A percentile compares a stretch with the other conserved stretches of the same genome.
Evolutionary conservation across 257 asterid species (phyloP).

Genomic region (Scutellaria barbata): DNA sequence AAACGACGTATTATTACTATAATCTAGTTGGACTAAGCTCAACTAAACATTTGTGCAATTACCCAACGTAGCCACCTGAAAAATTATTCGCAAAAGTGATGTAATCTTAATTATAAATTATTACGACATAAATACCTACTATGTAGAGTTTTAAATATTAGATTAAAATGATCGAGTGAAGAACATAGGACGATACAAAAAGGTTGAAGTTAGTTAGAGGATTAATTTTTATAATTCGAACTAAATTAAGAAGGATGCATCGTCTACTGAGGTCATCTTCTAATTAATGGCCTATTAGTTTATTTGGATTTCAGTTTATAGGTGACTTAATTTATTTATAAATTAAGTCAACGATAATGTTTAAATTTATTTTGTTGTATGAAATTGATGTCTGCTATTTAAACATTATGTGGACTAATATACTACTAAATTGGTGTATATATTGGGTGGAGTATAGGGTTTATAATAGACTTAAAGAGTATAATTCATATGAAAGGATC

Average conservation of each 20-base stretch:
- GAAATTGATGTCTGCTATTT: constrained; percentile 2
- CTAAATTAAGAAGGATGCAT: constrained; percentile 4
- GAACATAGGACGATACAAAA: constrained; percentile 34
- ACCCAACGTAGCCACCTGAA: constrained; percentile 24
- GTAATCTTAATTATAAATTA: constrained; percentile 30
- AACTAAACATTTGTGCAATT: constrained; percentile 14
- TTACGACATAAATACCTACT: not conserved
- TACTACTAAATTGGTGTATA: not conserved
- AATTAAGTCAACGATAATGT: constrained; percentile 20
- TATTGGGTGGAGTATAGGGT: not conserved
- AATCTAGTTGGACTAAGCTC: constrained; percentile 11
- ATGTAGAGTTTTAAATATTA: not conserved
- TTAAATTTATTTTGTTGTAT: not conserved
- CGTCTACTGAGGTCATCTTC: constrained; percentile 27
- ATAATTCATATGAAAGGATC: too few relatives aligned
- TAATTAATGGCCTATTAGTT: constrained; percentile 14
- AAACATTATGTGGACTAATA: not conserved
- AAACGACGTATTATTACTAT: constrained; percentile 4
- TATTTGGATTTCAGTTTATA: constrained; percentile 27
- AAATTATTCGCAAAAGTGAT: constrained; percentile 19
- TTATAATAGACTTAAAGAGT: not conserved
- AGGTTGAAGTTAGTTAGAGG: not conserved
- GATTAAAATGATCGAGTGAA: not conserved
- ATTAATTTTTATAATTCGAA: not conserved
- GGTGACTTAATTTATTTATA: not conserved